Evolutionary conservation across 2,329 filamentous ascomycete species (phyloP), one percentile per base, ranked within the genome.

Genomic region (Parafenestella ontariensis): DNA sequence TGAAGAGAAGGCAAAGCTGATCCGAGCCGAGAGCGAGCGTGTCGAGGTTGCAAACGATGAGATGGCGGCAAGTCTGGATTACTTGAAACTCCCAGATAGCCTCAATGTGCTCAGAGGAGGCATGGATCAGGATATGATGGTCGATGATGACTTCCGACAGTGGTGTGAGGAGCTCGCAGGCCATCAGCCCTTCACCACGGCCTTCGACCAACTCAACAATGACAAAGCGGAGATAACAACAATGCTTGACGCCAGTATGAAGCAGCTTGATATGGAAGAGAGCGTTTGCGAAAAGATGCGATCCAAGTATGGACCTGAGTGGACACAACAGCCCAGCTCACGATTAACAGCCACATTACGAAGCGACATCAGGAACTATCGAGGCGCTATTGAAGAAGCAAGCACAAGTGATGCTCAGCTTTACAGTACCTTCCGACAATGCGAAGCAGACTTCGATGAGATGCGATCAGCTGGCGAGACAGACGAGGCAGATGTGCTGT

Each of bases 271-370:
- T 64, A 92, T 95, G 87, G 95, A 99, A 75, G 96, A 98, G 78
- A 96, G 91, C 51, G 91, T 98, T 0, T 99, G 95, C 74, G 95
- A 99, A 76, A 99, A 98, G 81, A 99, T 99, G 95, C 87, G 95
- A 42, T 96, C 92, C 11, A 99, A 99, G 74, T 98, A 98, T 73
- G 93, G 94, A 50, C 85, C 83, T 24, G 94, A 98, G 49, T 99
- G 95, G 95, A 96, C 92, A 17, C 95, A 99, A 69, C 95, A 99
- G 70, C 95, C 95, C 10, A 98, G 94, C 72, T 91, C 91, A 28
- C 85, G 91, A 52, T 83, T 99, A 36, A 99, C 94, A 1, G 88
- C 90, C 3, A 98, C 94, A 0, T 79, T 99, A 45, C 86, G 93
- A 50, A 89, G 87, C 54, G 95, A 99, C 71, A 89, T 98, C 48